Percentiles rank a stretch among this genome's conserved stretches.
Conservation (phyloP, 495 filamentous ascomycete species). For the Penicillium verhagenii region DNA sequence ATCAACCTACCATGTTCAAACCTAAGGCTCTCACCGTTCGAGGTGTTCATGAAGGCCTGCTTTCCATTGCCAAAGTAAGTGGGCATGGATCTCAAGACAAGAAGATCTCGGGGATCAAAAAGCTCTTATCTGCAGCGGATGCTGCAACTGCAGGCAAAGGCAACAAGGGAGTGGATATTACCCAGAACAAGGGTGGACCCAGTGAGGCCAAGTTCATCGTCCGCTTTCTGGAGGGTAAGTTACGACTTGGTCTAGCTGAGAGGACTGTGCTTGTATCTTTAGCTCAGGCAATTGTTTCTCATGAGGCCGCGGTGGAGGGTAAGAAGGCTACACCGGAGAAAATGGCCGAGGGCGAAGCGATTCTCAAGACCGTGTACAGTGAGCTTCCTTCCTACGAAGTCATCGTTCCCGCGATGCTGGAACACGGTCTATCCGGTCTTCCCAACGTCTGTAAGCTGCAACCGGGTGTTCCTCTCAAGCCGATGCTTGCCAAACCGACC, state of each 20-base stretch:
- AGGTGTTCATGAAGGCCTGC: slow-evolving; percentile 83
- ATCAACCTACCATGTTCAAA: slow-evolving; percentile 96
- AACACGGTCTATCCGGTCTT: slow-evolving; percentile 80
- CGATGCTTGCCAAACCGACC: slow-evolving; percentile 98
- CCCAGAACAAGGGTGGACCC: slow-evolving; percentile 86
- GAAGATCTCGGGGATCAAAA: slow-evolving; percentile 94
- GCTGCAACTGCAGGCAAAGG: slow-evolving; percentile 64
- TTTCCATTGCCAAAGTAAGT: slow-evolving; percentile 81
- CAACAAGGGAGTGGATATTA: slow-evolving; percentile 73
- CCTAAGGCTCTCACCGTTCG: slow-evolving; percentile 85
- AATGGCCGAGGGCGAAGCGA: slow-evolving; percentile 76
- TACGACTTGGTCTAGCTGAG: slow-evolving; percentile 88
- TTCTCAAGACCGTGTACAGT: slow-evolving; percentile 89
- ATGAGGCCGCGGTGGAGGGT: slow-evolving; percentile 69
- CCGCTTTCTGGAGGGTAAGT: slow-evolving; percentile 89
- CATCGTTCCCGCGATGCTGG: slow-evolving; percentile 83
- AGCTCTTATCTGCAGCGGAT: slow-evolving; percentile 85
- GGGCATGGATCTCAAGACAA: slow-evolving; percentile 86
- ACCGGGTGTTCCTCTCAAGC: slow-evolving; percentile 92
- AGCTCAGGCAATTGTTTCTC: slow-evolving; percentile 80
- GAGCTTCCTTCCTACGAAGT: slow-evolving; percentile 95
- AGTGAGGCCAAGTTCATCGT: slow-evolving; percentile 95
- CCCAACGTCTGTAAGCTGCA: slow-evolving; percentile 86
- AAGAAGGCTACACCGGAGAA: slow-evolving; percentile 68
- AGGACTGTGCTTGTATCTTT: slow-evolving; percentile 86